Base-by-base conservation (phyloP, 2,329 filamentous ascomycete species). In the Aspergillus sp. region DNA sequence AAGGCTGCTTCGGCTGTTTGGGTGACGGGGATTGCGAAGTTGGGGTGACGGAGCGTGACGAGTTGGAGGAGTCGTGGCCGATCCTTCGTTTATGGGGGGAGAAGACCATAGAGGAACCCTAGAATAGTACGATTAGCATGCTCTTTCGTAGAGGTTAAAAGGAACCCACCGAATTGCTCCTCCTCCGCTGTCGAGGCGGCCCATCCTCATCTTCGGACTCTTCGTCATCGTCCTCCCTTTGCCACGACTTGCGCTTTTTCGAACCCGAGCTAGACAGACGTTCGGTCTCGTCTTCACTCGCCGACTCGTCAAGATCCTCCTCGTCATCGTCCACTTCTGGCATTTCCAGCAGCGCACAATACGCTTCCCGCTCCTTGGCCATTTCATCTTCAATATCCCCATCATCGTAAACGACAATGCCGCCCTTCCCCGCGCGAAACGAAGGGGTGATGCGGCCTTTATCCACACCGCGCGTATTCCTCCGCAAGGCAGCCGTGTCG, bases 371-470 rank as follows among this genome's bases (percentile, higher is more conserved):
- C 76, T 98, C 92, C 1, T 80, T 79, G 12, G 76, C 77, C 36
- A 99, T 79, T 36, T 93, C 90, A 66, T 94, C 90, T 66, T 94
- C 90, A 54, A 99, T 93, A 73, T 99, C 95, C 1, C 94, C 95
- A 71, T 98, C 95, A 71, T 98, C 95, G 73, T 95, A 96, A 2
- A 97, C 92, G 61, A 99, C 86, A 47, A 99, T 90, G 0, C 95
- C 95, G 18, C 94, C 94, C 70, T 85, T 89, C 31, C 91, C 90
- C 5, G 90, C 87, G 64, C 85, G 88, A 73, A 96, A 97, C 0
- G 83, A 79, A 14, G 86, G 84, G 26, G 85, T 82, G 54, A 98
- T 85, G 58, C 86, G 86, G 1, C 93, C 94, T 49, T 86, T 86
- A 20, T 85, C 83, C 3, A 96, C 86, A 9, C 93, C 92, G 11